Conservation (phyloP, 202 grass and related monocot species). For the Miscanthus sacchariflorus region DNA sequence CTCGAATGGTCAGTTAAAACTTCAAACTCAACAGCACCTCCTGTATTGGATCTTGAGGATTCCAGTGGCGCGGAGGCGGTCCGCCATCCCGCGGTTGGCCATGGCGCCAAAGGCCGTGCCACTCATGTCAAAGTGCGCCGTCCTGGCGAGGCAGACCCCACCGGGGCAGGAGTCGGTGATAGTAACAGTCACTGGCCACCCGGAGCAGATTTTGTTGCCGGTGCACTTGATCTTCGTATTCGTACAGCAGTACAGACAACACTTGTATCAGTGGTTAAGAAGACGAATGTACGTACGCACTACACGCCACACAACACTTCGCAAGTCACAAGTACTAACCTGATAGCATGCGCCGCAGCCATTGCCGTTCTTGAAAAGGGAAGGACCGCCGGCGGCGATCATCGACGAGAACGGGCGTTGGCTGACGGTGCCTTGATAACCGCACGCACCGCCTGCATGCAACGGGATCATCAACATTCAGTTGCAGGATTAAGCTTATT, state of each 20-base stretch:
- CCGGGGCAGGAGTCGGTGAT: constrained; percentile 74
- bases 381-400: constrained; percentile 69
- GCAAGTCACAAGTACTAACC: constrained; percentile 31
- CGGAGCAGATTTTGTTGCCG: constrained; percentile 65
- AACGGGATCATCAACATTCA: background rate
- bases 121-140: constrained; percentile 79
- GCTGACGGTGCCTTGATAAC: constrained; percentile 59
- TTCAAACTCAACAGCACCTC: constrained; percentile 38
- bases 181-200: constrained; percentile 59
- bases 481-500: background rate
- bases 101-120: constrained; percentile 73
- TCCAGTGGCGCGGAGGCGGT: constrained; percentile 62
- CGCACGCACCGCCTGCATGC: constrained; percentile 67
- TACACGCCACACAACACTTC: background rate
- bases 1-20: background rate
- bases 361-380: constrained; percentile 67
- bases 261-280: background rate
- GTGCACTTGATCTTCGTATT: constrained; percentile 64
- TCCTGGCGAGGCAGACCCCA: constrained; percentile 45
- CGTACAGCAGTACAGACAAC: background rate
- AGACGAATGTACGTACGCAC: background rate
- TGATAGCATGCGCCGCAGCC: constrained; percentile 77
- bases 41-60: constrained; percentile 62
- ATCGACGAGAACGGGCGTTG: constrained; percentile 69
- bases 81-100: constrained; percentile 63